A percentile compares a stretch with the other conserved stretches of the same genome.
These are phyloP conservation scores for Tetrahymena malaccensis DNA, from an alignment of 73 alveolate genomes.

Conservation along the genomic window DNA sequence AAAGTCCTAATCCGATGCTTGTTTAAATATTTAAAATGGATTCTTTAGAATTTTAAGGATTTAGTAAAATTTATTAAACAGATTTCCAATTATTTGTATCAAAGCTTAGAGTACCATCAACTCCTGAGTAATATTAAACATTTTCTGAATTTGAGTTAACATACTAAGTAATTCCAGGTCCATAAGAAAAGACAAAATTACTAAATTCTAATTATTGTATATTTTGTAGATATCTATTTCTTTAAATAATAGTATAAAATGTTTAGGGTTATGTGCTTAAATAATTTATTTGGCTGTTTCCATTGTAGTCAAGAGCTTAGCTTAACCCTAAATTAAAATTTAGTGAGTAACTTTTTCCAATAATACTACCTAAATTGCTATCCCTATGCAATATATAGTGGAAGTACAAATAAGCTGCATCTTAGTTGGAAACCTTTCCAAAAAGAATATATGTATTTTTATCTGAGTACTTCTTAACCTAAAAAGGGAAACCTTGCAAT, in stretches of 20 bases:
- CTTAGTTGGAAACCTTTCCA: neutral
- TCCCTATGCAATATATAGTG: neutral
- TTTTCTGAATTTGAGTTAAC: neutral
- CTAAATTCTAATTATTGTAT: neutral
- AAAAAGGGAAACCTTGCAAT: neutral
- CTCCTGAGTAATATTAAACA: neutral
- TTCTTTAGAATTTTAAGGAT: neutral
- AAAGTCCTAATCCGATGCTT: neutral
- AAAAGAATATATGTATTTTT: neutral
- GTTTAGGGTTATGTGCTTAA: neutral
- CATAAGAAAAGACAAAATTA: neutral
- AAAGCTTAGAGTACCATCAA: neutral
- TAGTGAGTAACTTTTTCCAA: neutral
- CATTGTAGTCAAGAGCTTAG: neutral
- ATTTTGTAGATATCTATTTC: neutral
- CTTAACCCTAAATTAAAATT: neutral
- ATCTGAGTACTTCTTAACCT: neutral
- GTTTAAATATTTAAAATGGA: neutral
- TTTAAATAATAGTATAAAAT: neutral
- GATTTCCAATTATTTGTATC: neutral
- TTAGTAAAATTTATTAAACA: neutral
- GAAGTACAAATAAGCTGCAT: neutral
- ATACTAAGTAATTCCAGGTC: neutral
- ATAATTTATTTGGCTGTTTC: neutral
- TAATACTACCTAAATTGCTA: neutral